These are phyloP conservation scores for Citrullus amarus DNA, from an alignment of 306 rosid genomes.

Conservation along the genomic window DNA sequence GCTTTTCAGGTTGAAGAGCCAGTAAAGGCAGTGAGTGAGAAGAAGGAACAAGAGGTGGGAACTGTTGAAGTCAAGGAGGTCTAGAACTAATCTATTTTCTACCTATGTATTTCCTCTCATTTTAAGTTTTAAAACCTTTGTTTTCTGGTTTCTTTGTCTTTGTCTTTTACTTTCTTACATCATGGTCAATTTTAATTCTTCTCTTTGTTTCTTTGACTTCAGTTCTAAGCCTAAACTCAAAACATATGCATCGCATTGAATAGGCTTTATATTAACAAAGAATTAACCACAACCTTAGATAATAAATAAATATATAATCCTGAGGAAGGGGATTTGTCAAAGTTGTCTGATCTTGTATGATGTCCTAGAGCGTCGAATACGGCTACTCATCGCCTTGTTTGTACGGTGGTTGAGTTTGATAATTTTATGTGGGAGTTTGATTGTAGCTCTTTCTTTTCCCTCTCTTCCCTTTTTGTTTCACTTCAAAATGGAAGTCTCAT, in stretches of 20 bases:
- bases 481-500: no score
- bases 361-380: no score
- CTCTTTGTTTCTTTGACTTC: background rate
- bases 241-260: background rate
- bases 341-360: no score
- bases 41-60: background rate
- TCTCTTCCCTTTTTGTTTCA: no score
- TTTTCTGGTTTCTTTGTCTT: background rate
- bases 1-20: slow-evolving; percentile 50
- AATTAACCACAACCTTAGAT: background rate
- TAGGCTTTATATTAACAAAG: background rate
- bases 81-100: background rate
- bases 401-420: no score
- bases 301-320: background rate
- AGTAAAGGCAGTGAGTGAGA: slow-evolving; percentile 14
- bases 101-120: background rate
- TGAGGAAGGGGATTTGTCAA: no score
- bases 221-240: background rate
- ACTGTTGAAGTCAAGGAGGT: slow-evolving; percentile 14
- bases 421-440: no score
- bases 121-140: background rate
- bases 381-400: no score
- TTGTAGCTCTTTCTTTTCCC: no score
- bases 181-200: background rate
- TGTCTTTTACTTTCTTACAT: background rate